These are phyloP conservation scores for Ceratocystis cacaofunesta DNA, from an alignment of 2,329 filamentous ascomycete species.

Conservation along the genomic window DNA sequence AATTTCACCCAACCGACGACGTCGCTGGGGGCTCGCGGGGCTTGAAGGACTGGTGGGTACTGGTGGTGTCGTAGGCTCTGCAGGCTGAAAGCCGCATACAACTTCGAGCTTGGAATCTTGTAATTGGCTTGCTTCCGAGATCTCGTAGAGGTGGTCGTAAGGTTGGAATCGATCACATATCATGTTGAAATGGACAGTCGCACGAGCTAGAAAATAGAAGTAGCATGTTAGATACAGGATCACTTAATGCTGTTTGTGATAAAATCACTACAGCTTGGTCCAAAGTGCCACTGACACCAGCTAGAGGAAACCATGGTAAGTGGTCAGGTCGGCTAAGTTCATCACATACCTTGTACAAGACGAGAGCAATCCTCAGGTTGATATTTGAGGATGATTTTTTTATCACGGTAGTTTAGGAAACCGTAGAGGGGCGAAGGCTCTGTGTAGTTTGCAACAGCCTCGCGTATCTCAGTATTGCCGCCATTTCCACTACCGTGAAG, in stretches of 20 bases:
- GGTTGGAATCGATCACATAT: slow-evolving; percentile 62
- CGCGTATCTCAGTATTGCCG: slow-evolving; percentile 71
- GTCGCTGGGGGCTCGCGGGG: slow-evolving; percentile 63
- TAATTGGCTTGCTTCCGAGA: slow-evolving; percentile 60
- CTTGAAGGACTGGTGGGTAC: slow-evolving; percentile 58
- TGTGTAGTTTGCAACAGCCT: slow-evolving; percentile 60
- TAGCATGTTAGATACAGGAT: neutral
- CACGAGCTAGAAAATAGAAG: slow-evolving; percentile 48
- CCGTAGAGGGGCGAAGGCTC: slow-evolving; percentile 84
- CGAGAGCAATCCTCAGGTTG: slow-evolving; percentile 82
- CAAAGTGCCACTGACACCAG: neutral
- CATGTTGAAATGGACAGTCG: slow-evolving; percentile 56
- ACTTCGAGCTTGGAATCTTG: slow-evolving; percentile 78
- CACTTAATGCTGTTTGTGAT: neutral
- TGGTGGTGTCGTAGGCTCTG: slow-evolving; percentile 32
- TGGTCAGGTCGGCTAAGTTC: neutral
- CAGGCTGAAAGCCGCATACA: slow-evolving; percentile 77
- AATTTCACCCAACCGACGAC: slow-evolving; percentile 74
- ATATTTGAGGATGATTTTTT: slow-evolving; percentile 86
- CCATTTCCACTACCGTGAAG: slow-evolving; percentile 62
- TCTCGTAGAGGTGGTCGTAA: slow-evolving; percentile 71
- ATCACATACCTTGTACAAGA: slow-evolving; percentile 66
- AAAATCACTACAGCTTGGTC: neutral
- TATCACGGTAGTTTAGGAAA: slow-evolving; percentile 73
- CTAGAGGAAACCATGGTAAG: no score